Percentiles rank a stretch among this genome's conserved stretches.
Conservation (phyloP, 2,329 filamentous ascomycete species). For the Paraconiothyrium brasiliense region DNA sequence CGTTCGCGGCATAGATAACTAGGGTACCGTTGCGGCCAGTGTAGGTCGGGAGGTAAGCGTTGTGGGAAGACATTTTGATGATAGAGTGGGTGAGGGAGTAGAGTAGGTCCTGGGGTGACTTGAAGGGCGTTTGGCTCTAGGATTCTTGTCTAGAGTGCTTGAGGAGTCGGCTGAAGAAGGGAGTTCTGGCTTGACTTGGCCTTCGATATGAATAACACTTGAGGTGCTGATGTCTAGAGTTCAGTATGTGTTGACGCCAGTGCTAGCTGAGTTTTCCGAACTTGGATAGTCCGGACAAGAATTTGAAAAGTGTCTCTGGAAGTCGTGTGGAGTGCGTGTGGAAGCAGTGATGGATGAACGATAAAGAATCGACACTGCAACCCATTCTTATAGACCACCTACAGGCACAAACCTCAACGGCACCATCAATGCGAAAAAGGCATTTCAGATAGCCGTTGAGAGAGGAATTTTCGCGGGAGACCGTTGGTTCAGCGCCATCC, state of each 20-base stretch:
- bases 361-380: not conserved
- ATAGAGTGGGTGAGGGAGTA: not conserved
- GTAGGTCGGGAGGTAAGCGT: not conserved
- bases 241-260: not conserved
- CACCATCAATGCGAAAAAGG: not conserved
- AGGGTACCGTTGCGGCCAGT: not conserved
- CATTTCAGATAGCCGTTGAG: not conserved
- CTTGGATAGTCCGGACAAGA: not conserved
- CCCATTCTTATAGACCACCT: not conserved
- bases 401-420: not conserved
- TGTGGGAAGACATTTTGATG: conserved; percentile 2
- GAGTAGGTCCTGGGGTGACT: not conserved
- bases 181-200: not conserved
- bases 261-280: not conserved
- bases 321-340: not conserved
- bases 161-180: not conserved
- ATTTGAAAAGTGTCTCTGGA: not conserved
- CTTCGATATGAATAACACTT: not conserved
- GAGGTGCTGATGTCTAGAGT: not conserved
- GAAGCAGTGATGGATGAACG: not conserved
- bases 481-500: not conserved
- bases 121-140: not conserved
- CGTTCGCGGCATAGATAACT: too few relatives aligned
- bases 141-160: not conserved
- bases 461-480: not conserved